These are phyloP conservation scores for Annona cherimola DNA, from an alignment of 164 flowering plant species.

Conservation along the genomic window DNA sequence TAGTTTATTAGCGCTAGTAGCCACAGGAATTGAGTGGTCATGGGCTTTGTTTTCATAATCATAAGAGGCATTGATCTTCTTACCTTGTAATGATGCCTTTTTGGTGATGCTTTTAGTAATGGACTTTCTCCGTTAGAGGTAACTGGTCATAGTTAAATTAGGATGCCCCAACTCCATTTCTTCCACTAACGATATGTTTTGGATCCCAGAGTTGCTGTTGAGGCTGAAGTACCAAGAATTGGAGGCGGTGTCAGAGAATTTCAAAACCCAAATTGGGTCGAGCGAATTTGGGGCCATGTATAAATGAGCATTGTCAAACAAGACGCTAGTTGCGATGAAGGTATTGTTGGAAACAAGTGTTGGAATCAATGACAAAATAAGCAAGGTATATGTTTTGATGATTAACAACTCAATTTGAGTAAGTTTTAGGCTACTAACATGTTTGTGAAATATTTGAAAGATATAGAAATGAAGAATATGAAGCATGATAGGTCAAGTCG, in stretches of 20 bases:
- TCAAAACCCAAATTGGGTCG: slow-evolving; percentile 54
- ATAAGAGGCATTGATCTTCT: slow-evolving; percentile 42
- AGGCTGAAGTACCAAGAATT: slow-evolving; percentile 61
- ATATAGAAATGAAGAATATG: too few relatives aligned
- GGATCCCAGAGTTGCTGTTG: slow-evolving; percentile 74
- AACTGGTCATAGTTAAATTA: slow-evolving; percentile 20
- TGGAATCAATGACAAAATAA: too few relatives aligned
- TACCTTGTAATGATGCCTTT: slow-evolving; percentile 51
- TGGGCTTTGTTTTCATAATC: slow-evolving; percentile 48
- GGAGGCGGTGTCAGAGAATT: slow-evolving; percentile 55
- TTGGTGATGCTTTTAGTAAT: slow-evolving; percentile 26
- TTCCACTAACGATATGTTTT: slow-evolving; percentile 39
- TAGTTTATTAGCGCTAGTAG: slow-evolving; percentile 30
- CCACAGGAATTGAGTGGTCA: slow-evolving; percentile 26
- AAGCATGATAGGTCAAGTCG: too few relatives aligned
- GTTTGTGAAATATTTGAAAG: too few relatives aligned
- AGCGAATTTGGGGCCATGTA: slow-evolving; percentile 88
- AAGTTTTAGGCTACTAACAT: too few relatives aligned
- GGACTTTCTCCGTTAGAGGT: slow-evolving; percentile 46
- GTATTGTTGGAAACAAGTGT: too few relatives aligned
- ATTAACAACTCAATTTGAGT: too few relatives aligned
- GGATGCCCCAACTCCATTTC: slow-evolving; percentile 26
- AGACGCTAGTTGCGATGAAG: slow-evolving; percentile 74
- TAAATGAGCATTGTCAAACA: slow-evolving; percentile 58
- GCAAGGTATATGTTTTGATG: too few relatives aligned